Base-by-base conservation (phyloP, 1,139 yeast genomes). In the Magnusiomyces fungicola region DNA sequence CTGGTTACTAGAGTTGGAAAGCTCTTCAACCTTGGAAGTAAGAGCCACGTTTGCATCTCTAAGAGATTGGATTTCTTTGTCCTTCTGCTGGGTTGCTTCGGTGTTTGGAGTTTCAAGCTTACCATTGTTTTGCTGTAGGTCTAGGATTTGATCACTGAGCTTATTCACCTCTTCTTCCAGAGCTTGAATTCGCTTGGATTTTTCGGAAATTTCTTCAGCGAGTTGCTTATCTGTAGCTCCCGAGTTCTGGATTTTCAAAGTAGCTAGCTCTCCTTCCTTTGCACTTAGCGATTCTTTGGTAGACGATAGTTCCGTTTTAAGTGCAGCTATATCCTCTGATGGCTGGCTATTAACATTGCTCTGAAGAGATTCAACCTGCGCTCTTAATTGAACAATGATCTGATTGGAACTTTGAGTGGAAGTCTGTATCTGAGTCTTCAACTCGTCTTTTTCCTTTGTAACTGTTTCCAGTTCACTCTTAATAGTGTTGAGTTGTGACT, bases 91-190 rank as follows among this genome's bases (percentile, higher is more conserved):
- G 23, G 16, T 34, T n/a, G n/a, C n/a, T n/a, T n/a, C n/a, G n/a
- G n/a, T n/a, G n/a, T n/a, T n/a, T n/a, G n/a, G n/a, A n/a, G n/a
- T n/a, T n/a, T n/a, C n/a, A 4, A 19, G 27, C 25, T 38, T 38
- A n/a, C 14, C 16, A 9, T 32, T 32, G 24, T 36, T 30, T n/a
- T 44, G 45, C 43, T 57, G 57, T 18, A 55, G 49, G 22, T 58
- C 60, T 21, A 55, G 50, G 6, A 51, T 50, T 42, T 58, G 61
- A 36, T 58, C 61, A 22, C 56, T 50, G 7, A 59, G 54, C 5
- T 50, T 53, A 39, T 58, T 60, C 22, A 59, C 53, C 37, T 61
- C 62, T 24, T 50, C 46, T 43, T 61, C 64, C n/a, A 63, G 56
- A 19, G 53, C 53, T 3, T 56, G 48, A 43, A 63, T 63, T 29